These are phyloP conservation scores for Teunomyces barrocoloradensis DNA, from an alignment of 805 yeast species.

Conservation along the genomic window DNA sequence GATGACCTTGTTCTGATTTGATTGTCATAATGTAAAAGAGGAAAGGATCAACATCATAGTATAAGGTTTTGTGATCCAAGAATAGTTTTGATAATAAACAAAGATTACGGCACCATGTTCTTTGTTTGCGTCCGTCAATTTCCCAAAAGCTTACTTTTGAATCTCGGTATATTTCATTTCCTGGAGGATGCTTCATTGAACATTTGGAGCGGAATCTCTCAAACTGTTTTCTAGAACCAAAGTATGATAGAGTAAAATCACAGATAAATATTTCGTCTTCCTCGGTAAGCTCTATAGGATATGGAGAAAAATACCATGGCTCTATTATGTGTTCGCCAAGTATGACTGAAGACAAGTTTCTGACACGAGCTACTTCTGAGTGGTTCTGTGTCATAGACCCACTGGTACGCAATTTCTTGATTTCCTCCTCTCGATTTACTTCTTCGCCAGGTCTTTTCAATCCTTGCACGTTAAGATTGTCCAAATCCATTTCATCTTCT, in stretches of 20 bases:
- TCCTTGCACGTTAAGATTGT: constrained; percentile 83
- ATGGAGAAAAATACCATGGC: constrained; percentile 99
- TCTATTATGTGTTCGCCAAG: constrained; percentile 91
- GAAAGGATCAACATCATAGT: constrained; percentile 98
- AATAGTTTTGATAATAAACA: constrained; percentile 88
- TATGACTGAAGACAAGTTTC: constrained; percentile 74
- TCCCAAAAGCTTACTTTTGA: constrained; percentile 92
- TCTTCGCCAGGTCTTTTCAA: constrained; percentile 63
- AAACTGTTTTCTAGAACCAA: constrained; percentile 86
- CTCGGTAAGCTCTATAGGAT: constrained; percentile 92
- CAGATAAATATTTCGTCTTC: constrained; percentile 88
- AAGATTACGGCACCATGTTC: constrained; percentile 96
- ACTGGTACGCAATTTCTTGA: constrained; percentile 85
- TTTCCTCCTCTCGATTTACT: constrained; percentile 84
- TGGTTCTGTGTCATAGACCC: constrained; percentile 94
- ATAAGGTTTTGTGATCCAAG: constrained; percentile 91
- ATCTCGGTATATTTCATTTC: constrained; percentile 94
- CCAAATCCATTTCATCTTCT: constrained; percentile 80
- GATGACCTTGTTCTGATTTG: constrained; percentile 88
- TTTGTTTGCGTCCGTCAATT: constrained; percentile 92
- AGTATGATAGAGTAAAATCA: constrained; percentile 85
- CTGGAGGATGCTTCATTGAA: constrained; percentile 94
- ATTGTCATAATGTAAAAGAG: constrained; percentile 93
- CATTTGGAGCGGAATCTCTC: constrained; percentile 88
- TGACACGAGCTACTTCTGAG: constrained; percentile 85